phyloP scores from a whole-genome alignment of 345 rosid species.

The Boechera retrofracta region DNA sequence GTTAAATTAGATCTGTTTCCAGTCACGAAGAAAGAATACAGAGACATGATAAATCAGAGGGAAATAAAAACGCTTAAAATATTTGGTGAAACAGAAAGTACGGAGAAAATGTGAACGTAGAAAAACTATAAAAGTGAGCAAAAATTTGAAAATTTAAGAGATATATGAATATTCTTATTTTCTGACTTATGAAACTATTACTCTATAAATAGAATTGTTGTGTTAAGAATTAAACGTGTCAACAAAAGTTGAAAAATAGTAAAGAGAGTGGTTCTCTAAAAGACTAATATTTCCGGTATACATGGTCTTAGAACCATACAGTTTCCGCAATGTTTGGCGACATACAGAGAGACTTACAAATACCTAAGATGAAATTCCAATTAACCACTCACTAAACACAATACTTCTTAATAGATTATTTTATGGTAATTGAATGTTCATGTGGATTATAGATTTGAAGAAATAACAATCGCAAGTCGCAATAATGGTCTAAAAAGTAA shows the following conservation, averaged over 20 bases:
- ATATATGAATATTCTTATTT: neutral
- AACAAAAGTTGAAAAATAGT: neutral
- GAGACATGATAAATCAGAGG: neutral
- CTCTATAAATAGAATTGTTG: neutral
- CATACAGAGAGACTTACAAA: neutral
- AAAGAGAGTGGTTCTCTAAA: neutral
- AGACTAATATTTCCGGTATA: neutral
- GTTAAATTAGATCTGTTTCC: neutral
- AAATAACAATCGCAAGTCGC: neutral
- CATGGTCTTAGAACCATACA: neutral
- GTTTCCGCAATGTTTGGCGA: slow-evolving; percentile 9
- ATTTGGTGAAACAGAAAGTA: neutral
- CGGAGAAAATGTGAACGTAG: neutral
- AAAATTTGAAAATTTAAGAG: neutral
- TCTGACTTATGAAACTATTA: neutral
- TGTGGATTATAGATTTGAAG: neutral
- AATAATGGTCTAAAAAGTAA: slow-evolving; percentile 10
- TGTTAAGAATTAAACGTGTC: neutral
- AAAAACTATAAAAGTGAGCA: neutral
- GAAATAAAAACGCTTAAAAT: no score
- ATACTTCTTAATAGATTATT: neutral
- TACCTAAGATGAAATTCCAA: neutral
- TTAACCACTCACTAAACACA: neutral
- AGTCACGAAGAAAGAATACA: neutral
- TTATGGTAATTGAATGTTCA: neutral